Evolutionary conservation across 192 early-diverging fungal species (phyloP).

Genomic region (Umbelopsis sp.): DNA sequence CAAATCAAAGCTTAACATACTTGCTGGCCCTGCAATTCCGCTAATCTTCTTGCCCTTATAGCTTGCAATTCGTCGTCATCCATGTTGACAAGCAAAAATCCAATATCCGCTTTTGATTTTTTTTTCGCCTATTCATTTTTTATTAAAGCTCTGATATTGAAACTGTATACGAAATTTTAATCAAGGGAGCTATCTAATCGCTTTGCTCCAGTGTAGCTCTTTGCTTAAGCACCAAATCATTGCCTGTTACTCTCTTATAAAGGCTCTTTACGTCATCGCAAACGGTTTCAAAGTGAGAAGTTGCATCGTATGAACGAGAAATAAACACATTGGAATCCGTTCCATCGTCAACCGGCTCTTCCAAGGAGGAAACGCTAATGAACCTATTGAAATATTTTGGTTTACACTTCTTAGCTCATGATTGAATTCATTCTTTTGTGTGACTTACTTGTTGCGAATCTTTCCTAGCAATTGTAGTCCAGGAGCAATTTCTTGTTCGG

Average conservation of each 20-base stretch:
- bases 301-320: slow-evolving; percentile 97
- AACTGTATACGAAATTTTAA: neutral
- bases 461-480: slow-evolving; percentile 89
- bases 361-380: slow-evolving; percentile 80
- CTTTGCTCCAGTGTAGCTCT: slow-evolving; percentile 49
- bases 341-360: slow-evolving; percentile 87
- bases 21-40: slow-evolving; percentile 50
- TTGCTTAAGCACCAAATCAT: slow-evolving; percentile 73
- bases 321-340: slow-evolving; percentile 84
- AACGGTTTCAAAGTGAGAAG: slow-evolving; percentile 98
- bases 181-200: neutral
- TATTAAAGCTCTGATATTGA: neutral
- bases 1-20: neutral
- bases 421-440: too few species aligned
- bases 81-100: slow-evolving; percentile 46
- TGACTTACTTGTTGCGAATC: slow-evolving; percentile 74
- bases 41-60: slow-evolving; percentile 72
- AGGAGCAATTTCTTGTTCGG: slow-evolving; percentile 88
- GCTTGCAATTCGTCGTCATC: slow-evolving; percentile 79
- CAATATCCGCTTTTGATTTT: neutral
- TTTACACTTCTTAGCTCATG: too few species aligned
- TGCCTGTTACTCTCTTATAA: slow-evolving; percentile 81
- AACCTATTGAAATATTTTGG: slow-evolving; percentile 47
- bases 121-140: neutral
- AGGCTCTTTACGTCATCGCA: slow-evolving; percentile 95